These are phyloP conservation scores for Lindgomyces ingoldianus DNA, from an alignment of 495 filamentous ascomycete genomes.

Conservation along the genomic window DNA sequence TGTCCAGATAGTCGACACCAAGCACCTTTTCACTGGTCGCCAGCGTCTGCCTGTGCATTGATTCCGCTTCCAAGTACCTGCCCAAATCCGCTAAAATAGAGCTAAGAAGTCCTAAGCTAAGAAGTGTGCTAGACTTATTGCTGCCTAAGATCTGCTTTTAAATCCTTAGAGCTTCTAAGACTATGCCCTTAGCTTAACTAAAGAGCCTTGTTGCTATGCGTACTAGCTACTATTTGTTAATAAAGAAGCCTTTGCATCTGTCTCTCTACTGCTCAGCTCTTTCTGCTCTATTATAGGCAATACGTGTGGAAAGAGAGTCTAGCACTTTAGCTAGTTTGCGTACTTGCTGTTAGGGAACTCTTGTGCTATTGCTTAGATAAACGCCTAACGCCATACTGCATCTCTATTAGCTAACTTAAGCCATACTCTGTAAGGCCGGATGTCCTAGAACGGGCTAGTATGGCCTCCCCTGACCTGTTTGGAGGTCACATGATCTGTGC, in stretches of 20 bases:
- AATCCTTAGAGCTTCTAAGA: slow-evolving; percentile 22
- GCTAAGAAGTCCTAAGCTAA: slow-evolving; percentile 8
- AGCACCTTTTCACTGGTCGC: no score
- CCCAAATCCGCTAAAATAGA: slow-evolving; percentile 17
- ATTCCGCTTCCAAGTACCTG: slow-evolving; percentile 26
- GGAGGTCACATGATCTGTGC: no score
- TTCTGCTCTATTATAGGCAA: slow-evolving; percentile 1
- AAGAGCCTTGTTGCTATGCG: slow-evolving; percentile 17
- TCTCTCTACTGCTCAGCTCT: slow-evolving; percentile 1
- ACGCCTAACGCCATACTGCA: not conserved
- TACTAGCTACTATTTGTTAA: slow-evolving; percentile 10
- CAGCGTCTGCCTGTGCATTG: no score
- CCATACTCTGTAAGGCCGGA: no score
- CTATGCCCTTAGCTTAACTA: slow-evolving; percentile 11
- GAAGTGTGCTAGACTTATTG: slow-evolving; percentile 28
- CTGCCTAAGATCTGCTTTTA: slow-evolving; percentile 30
- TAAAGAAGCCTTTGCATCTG: slow-evolving; percentile 5
- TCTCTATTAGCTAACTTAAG: slow-evolving; percentile 35
- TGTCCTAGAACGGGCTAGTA: no score
- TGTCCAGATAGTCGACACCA: no score
- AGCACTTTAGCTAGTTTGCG: slow-evolving; percentile 18
- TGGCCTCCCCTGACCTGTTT: no score
- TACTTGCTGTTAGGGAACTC: slow-evolving; percentile 15
- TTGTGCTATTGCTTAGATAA: slow-evolving; percentile 4
- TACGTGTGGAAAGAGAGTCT: slow-evolving; percentile 16